phyloP scores from a whole-genome alignment of 2,329 filamentous ascomycete genomes.

The Ophiobolus disseminans region DNA sequence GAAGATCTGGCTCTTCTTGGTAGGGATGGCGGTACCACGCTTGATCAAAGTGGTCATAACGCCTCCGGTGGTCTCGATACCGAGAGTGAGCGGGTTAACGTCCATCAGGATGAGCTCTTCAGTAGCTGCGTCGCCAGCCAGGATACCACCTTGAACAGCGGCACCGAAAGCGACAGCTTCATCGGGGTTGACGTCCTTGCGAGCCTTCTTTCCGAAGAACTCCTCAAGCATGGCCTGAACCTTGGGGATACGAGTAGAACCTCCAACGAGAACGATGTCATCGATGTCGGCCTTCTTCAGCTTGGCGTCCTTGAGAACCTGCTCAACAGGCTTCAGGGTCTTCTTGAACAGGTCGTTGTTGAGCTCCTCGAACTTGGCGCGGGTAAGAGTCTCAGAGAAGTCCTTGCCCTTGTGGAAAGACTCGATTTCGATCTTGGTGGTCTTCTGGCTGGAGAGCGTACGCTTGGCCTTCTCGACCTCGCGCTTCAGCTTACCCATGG shows the following conservation, averaged over 20 bases:
- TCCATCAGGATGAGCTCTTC: slow-evolving; percentile 91
- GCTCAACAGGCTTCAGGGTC: slow-evolving; percentile 97
- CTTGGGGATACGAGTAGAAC: slow-evolving; percentile 99
- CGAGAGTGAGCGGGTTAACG: slow-evolving; percentile 93
- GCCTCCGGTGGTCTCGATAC: slow-evolving; percentile 96
- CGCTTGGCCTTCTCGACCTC: slow-evolving; percentile 99
- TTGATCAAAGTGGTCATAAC: slow-evolving; percentile 98
- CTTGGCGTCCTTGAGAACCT: slow-evolving; percentile 98
- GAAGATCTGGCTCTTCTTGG: slow-evolving; percentile 97
- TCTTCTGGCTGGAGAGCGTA: slow-evolving; percentile 90
- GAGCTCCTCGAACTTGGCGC: slow-evolving; percentile 98
- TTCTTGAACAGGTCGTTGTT: slow-evolving; percentile 99
- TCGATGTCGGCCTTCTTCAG: slow-evolving; percentile 94
- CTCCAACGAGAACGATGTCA: slow-evolving; percentile 97
- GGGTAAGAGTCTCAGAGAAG: slow-evolving; percentile 97
- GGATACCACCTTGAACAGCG: slow-evolving; percentile 94
- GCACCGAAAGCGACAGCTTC: slow-evolving; percentile 98
- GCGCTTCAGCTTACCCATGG: slow-evolving; percentile 99
- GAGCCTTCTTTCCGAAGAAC: slow-evolving; percentile 97
- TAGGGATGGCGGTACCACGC: slow-evolving; percentile 93
- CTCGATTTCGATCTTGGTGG: slow-evolving; percentile 94
- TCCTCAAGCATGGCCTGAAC: slow-evolving; percentile 93
- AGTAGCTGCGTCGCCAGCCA: slow-evolving; percentile 85
- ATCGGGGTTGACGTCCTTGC: slow-evolving; percentile 99
- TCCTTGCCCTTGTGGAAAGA: slow-evolving; percentile 96